phyloP scores from a whole-genome alignment of 352 stramenopile species.

The Phytophthora europaea region DNA sequence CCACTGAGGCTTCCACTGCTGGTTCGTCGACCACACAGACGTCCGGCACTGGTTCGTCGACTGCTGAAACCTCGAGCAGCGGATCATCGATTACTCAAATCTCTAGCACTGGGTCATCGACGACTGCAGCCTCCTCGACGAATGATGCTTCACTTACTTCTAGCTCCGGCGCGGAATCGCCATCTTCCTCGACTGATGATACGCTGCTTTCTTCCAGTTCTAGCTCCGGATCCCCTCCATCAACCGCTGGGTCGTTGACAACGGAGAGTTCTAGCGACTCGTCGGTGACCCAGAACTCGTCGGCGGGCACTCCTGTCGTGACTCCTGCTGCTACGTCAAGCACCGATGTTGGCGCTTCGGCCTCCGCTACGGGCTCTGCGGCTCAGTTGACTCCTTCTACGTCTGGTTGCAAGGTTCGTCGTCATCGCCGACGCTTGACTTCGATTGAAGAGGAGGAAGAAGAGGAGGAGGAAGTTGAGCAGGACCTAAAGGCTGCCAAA shows the following conservation, averaged over 20 bases:
- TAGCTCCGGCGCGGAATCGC: slow-evolving; percentile 8
- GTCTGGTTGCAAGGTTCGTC: slow-evolving; percentile 37
- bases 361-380: slow-evolving; percentile 22
- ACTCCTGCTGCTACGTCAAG: slow-evolving; percentile 16
- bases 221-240: slow-evolving; percentile 3
- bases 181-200: slow-evolving; percentile 3
- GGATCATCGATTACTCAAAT: not conserved
- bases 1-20: slow-evolving; percentile 14
- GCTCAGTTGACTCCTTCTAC: slow-evolving; percentile 17
- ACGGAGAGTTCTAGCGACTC: slow-evolving; percentile 22
- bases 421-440: slow-evolving; percentile 28
- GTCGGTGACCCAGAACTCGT: slow-evolving; percentile 13
- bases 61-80: not conserved
- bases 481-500: slow-evolving; percentile 35
- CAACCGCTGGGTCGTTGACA: slow-evolving; percentile 11
- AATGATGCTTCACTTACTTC: not conserved
- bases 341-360: slow-evolving; percentile 19
- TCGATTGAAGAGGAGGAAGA: not conserved
- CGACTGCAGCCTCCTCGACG: not conserved
- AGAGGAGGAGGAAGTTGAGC: slow-evolving; percentile 33
- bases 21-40: slow-evolving; percentile 5
- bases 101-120: not conserved
- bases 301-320: slow-evolving; percentile 5
- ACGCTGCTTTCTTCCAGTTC: slow-evolving; percentile 11
- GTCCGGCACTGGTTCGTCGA: slow-evolving; percentile 13